Percentiles rank a stretch among this genome's conserved stretches.
These are phyloP conservation scores for Colletotrichum agaves DNA, from an alignment of 2,329 filamentous ascomycete species.

Conservation along the genomic window DNA sequence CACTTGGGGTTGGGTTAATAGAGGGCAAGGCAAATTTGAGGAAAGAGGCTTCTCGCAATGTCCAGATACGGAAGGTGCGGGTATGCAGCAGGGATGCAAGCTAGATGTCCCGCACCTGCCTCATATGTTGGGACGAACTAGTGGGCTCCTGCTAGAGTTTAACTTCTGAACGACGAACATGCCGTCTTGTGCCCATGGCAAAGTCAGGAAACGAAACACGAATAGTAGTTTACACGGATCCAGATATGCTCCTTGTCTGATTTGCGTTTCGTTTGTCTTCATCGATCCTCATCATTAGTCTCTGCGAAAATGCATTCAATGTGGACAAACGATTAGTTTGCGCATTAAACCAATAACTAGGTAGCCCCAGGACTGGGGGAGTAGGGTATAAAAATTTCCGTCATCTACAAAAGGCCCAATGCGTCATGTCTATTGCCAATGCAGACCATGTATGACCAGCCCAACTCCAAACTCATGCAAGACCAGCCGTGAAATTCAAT, in stretches of 20 bases:
- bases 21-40: neutral
- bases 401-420: constrained; percentile 17
- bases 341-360: constrained; percentile 19
- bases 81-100: constrained; percentile 7
- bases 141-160: neutral
- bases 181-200: neutral
- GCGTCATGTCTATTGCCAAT: constrained; percentile 19
- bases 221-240: no score
- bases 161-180: neutral
- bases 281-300: no score
- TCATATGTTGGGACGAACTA: constrained; percentile 32
- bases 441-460: constrained; percentile 11
- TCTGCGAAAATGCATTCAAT: neutral
- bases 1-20: no score
- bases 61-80: constrained; percentile 3
- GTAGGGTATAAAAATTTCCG: constrained; percentile 33
- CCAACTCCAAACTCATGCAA: constrained; percentile 31
- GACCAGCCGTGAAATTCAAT: constrained; percentile 22
- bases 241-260: no score
- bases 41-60: constrained; percentile 13
- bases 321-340: neutral
- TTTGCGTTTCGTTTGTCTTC: no score
- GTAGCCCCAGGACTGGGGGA: constrained; percentile 19
- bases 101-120: constrained; percentile 24
- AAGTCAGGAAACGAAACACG: no score